Conservation (phyloP, 2,329 filamentous ascomycete species). For the Lasiodiplodia sp. region DNA sequence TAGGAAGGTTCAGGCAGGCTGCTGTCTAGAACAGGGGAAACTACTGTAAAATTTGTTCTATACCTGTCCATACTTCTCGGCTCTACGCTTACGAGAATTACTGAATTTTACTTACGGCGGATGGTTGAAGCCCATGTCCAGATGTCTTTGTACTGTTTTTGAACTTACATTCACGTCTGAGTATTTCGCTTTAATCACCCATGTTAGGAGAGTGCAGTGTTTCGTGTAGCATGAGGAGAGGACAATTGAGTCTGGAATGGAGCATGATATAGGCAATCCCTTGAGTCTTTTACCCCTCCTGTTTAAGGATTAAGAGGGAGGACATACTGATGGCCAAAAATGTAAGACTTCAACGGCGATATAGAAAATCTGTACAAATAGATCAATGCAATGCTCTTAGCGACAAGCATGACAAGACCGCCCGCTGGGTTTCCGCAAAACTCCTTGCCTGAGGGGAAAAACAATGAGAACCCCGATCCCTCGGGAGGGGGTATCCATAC, state of each 20-base stretch:
- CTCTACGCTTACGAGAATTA: background rate
- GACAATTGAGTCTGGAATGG: background rate
- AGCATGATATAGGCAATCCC: background rate
- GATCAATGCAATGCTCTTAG: conserved; percentile 30
- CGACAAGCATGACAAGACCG: conserved; percentile 1
- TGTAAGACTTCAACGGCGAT: conserved; percentile 32
- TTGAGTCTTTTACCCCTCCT: background rate
- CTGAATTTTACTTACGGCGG: background rate
- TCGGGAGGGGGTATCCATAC: conserved; percentile 22
- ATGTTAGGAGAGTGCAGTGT: background rate
- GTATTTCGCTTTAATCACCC: background rate
- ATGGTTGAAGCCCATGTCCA: background rate
- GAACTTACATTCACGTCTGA: background rate
- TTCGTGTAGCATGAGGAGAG: background rate
- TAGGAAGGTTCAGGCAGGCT: background rate
- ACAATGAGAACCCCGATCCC: background rate
- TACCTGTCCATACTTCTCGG: background rate
- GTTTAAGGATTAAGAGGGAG: background rate
- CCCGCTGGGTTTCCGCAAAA: conserved; percentile 14
- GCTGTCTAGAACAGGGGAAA: too few relatives aligned
- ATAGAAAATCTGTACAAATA: conserved; percentile 40
- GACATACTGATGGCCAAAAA: background rate
- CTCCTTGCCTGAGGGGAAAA: conserved; percentile 10
- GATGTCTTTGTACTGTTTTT: background rate
- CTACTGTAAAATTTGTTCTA: too few relatives aligned